phyloP scores from a whole-genome alignment of 129 eudicot genomes.

The Chrysanthemum lavandulifolium region DNA sequence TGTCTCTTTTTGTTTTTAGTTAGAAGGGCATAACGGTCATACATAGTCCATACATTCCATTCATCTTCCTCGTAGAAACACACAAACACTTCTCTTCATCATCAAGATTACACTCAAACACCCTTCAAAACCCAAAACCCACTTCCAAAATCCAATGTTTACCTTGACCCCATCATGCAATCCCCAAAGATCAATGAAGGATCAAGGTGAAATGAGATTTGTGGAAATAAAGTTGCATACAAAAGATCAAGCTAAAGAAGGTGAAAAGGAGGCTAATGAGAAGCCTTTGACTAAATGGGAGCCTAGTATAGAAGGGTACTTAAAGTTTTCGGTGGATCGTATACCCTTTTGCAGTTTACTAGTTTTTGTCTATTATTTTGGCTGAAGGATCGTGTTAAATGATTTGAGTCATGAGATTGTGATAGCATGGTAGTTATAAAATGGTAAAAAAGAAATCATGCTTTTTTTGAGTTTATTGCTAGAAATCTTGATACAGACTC shows the following conservation, averaged over 20 bases:
- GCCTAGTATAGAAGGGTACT: constrained; percentile 72
- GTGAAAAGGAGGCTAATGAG: constrained; percentile 75
- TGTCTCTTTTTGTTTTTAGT: too few relatives aligned
- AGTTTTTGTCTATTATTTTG: too few relatives aligned
- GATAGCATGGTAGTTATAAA: too few relatives aligned
- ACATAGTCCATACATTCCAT: constrained; percentile 35
- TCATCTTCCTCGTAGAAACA: constrained; percentile 4
- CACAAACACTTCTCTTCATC: neutral
- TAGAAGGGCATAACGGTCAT: neutral
- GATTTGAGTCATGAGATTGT: too few relatives aligned
- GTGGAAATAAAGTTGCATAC: constrained; percentile 97
- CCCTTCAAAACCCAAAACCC: constrained; percentile 11
- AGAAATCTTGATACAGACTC: too few relatives aligned
- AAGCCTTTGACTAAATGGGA: constrained; percentile 89
- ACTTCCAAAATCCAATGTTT: neutral
- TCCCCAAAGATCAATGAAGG: constrained; percentile 41
- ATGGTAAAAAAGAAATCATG: too few relatives aligned
- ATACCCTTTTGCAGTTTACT: neutral
- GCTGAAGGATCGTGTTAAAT: too few relatives aligned
- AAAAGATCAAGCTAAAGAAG: constrained; percentile 87
- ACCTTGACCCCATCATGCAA: too few relatives aligned
- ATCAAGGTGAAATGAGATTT: constrained; percentile 72
- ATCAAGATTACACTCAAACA: neutral
- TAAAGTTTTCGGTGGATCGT: constrained; percentile 93
- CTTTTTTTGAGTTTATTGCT: too few relatives aligned